Percentiles rank a stretch among this genome's conserved stretches.
phyloP scores from a whole-genome alignment of 768 basidiomycete species.

The Floccularia luteovirens region DNA sequence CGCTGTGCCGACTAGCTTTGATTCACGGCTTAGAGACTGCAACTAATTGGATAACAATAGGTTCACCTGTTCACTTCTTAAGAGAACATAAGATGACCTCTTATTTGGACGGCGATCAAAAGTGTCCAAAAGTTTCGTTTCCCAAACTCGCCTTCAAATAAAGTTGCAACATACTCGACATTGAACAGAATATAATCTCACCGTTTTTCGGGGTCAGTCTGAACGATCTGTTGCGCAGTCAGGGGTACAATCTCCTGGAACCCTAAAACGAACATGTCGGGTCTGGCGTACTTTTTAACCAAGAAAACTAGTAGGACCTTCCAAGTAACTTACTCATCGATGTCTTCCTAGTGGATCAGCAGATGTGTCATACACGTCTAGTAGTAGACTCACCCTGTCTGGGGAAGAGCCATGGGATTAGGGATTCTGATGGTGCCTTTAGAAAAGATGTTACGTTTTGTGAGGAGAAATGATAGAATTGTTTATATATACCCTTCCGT shows the following conservation, averaged over 20 bases:
- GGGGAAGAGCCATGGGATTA: conserved; percentile 90
- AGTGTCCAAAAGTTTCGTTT: conserved; percentile 70
- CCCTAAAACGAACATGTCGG: conserved; percentile 85
- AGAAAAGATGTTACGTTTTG: background rate
- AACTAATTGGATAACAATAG: background rate
- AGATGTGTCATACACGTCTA: conserved; percentile 10
- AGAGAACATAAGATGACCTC: conserved; percentile 68
- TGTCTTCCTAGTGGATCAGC: conserved; percentile 10
- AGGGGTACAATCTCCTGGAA: conserved; percentile 98
- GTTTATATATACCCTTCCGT: conserved; percentile 80
- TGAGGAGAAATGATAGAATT: conserved; percentile 1
- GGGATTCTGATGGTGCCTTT: conserved; percentile 71
- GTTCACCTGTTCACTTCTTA: conserved; percentile 86
- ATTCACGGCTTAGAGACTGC: background rate
- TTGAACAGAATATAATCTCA: conserved; percentile 25
- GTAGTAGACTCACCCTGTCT: conserved; percentile 49
- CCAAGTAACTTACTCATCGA: conserved; percentile 38
- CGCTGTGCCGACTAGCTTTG: conserved; percentile 90
- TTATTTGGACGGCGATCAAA: conserved; percentile 65
- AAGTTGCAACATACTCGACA: background rate
- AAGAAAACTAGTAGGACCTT: background rate
- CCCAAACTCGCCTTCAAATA: conserved; percentile 71
- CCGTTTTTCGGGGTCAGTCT: conserved; percentile 93
- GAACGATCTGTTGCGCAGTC: conserved; percentile 95
- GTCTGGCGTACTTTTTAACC: conserved; percentile 29